Evolutionary conservation across 1,284 basidiomycete species (phyloP).

Genomic region (Rhodotorula sp.): DNA sequence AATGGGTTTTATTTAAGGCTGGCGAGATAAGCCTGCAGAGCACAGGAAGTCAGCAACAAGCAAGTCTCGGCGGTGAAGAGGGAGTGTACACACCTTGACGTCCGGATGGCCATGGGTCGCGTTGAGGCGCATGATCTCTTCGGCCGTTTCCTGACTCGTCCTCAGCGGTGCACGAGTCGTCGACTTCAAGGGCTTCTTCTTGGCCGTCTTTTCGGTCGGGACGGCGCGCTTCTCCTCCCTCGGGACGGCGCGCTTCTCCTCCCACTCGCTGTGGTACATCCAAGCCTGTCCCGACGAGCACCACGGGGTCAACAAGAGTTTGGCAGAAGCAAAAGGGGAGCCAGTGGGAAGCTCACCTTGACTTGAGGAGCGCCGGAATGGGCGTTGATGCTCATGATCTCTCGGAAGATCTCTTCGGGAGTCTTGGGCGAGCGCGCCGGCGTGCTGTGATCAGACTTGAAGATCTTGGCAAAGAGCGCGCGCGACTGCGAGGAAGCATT

Average conservation of each 20-base stretch:
- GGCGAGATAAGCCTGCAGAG: not conserved
- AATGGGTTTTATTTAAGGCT: not conserved
- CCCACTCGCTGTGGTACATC: too few relatives aligned
- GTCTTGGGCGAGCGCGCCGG: not conserved
- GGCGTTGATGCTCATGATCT: conserved; percentile 27
- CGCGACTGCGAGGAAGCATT: not conserved
- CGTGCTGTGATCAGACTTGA: not conserved
- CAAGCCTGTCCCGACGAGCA: too few relatives aligned
- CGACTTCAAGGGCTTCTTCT: not conserved
- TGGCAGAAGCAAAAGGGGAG: not conserved
- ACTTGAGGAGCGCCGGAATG: conserved; percentile 16
- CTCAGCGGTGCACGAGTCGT: not conserved
- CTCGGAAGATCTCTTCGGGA: conserved; percentile 6
- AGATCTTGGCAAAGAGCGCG: not conserved
- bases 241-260: not conserved
- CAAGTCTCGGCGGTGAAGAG: too few relatives aligned
- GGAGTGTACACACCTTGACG: conserved; percentile 9
- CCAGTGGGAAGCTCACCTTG: conserved; percentile 3
- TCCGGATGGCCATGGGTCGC: conserved; percentile 7
- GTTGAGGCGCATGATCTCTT: conserved; percentile 25
- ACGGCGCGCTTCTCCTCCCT: not conserved
- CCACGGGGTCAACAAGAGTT: too few relatives aligned
- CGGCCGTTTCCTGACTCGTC: conserved; percentile 9
- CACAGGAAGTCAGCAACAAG: not conserved
- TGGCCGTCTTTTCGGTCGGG: not conserved